Percentiles rank a stretch among this genome's conserved stretches.
Evolutionary conservation across 768 basidiomycete species (phyloP).

Genomic region (Suillus hirtellus): DNA sequence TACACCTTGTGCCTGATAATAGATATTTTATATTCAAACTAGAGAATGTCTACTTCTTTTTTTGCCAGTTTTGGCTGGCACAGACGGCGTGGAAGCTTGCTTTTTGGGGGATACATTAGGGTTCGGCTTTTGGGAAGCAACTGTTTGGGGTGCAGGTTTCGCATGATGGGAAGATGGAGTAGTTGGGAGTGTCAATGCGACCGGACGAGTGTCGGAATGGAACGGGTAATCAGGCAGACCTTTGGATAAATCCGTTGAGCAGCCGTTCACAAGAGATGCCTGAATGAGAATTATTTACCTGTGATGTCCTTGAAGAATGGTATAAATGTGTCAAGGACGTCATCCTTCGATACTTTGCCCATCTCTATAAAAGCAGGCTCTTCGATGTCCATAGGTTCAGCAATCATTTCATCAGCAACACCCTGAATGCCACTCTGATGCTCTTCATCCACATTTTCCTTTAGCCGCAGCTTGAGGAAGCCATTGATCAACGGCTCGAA

Average conservation of each 20-base stretch:
- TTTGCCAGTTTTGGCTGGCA: slow-evolving; percentile 26
- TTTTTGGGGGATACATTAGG: slow-evolving; percentile 14
- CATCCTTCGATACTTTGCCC: slow-evolving; percentile 43
- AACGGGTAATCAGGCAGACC: slow-evolving; percentile 27
- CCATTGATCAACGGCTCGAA: slow-evolving; percentile 64
- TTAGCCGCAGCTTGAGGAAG: slow-evolving; percentile 40
- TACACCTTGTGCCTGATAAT: slow-evolving; percentile 15
- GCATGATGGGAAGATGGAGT: slow-evolving; percentile 17
- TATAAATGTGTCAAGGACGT: slow-evolving; percentile 60
- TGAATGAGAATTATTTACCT: slow-evolving; percentile 35
- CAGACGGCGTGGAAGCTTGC: slow-evolving; percentile 15
- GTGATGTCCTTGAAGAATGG: slow-evolving; percentile 58
- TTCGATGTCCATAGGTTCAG: slow-evolving; percentile 29
- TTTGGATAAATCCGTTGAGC: slow-evolving; percentile 14
- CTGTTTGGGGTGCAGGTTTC: slow-evolving; percentile 15
- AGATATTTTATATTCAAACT: slow-evolving; percentile 22
- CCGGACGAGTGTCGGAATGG: slow-evolving; percentile 15
- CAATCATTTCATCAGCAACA: slow-evolving; percentile 46
- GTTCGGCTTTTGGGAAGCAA: slow-evolving; percentile 25
- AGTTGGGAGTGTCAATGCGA: slow-evolving; percentile 19
- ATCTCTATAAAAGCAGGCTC: slow-evolving; percentile 21
- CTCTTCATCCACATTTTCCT: slow-evolving; percentile 18
- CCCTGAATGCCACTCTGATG: slow-evolving; percentile 28
- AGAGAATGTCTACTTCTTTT: slow-evolving; percentile 36
- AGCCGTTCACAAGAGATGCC: not conserved